Conservation (phyloP, 768 basidiomycete genomes). For the Psilocybe sp. region DNA sequence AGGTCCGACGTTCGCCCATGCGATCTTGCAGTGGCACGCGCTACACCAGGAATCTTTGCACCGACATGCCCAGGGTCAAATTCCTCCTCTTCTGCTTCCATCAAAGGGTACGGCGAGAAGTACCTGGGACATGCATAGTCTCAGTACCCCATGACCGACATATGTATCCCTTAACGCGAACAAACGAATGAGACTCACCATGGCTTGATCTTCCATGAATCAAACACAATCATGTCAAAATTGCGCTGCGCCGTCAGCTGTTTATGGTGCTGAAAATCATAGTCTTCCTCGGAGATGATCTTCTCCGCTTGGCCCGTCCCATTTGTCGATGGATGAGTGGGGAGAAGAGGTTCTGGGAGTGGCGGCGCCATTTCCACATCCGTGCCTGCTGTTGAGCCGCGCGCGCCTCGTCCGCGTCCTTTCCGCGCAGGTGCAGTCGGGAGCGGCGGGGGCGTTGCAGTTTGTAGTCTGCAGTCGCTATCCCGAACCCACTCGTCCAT, state of each 20-base stretch:
- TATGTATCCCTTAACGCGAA: neutral
- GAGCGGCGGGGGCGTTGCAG: constrained; percentile 14
- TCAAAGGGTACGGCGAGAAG: constrained; percentile 87
- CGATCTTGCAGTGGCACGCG: constrained; percentile 50
- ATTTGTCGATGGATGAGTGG: constrained; percentile 10
- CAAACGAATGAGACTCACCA: constrained; percentile 53
- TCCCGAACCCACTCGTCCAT: constrained; percentile 73
- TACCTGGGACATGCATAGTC: constrained; percentile 53
- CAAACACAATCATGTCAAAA: constrained; percentile 85
- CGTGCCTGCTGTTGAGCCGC: neutral
- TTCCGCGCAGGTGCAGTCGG: constrained; percentile 17
- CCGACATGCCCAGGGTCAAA: constrained; percentile 20
- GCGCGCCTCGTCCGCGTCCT: constrained; percentile 24
- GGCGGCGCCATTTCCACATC: constrained; percentile 6
- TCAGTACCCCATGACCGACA: neutral
- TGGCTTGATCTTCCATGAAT: constrained; percentile 82
- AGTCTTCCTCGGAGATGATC: constrained; percentile 65
- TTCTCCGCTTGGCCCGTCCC: constrained; percentile 23
- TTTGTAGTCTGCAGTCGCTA: constrained; percentile 31
- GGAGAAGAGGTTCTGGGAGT: neutral
- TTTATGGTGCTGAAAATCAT: constrained; percentile 65
- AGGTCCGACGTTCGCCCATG: constrained; percentile 76
- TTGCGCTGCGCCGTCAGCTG: constrained; percentile 71
- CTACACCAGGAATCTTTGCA: constrained; percentile 46
- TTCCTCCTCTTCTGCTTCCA: constrained; percentile 65